Evolutionary conservation across 345 rosid species (phyloP), one percentile per base, ranked within the genome.

Genomic region (Euphorbia tirucalli): DNA sequence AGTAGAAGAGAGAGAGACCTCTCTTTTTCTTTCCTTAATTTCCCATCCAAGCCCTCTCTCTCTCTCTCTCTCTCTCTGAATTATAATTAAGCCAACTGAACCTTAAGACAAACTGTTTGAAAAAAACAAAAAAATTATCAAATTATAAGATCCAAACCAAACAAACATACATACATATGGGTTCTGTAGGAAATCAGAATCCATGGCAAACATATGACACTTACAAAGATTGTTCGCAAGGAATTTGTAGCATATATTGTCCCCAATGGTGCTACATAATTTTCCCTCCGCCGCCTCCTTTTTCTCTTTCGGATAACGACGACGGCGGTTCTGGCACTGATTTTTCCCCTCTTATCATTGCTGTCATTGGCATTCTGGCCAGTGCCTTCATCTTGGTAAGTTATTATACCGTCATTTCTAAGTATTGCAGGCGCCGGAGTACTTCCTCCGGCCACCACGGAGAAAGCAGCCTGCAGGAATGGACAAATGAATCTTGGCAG

Each of bases 241-340:
- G 88, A 43, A 68, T 94, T 64, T 94, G 98, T 64, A 91, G 87
- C 87, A 70, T 88, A 9, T 90, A 88, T 75, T 93, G 98, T 61
- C 96, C 96, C 0, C 94, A 91, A 73, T 85, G 96, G 94, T 93
- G 97, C 75, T 89, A 87, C 81, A 69, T 86, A 59, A 70, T 85
- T 69, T 88, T 90, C 88, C 86, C 94, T 39, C 96, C 96, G 46
- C 97, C 94, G 2, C 92, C 96, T 24, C 83, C 95, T 43, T 77
- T 71, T 15, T 7, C 49, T 67, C 28, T 70, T 6, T 77, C 54
- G 19, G 89, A 84, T 16, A 87, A 69, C 60, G 78, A 11, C 1
- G 43, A 31, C 15, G 43, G 24, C 28, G 43, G 2, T 11, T 80
- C 85, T 28, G 78, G 80, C 44, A 48, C 87, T 19, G 78, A 71